Evolutionary conservation across 2,329 filamentous ascomycete genomes (phyloP), one percentile per base, ranked within the genome.

Genomic region (Plectosphaerella cucumerina): DNA sequence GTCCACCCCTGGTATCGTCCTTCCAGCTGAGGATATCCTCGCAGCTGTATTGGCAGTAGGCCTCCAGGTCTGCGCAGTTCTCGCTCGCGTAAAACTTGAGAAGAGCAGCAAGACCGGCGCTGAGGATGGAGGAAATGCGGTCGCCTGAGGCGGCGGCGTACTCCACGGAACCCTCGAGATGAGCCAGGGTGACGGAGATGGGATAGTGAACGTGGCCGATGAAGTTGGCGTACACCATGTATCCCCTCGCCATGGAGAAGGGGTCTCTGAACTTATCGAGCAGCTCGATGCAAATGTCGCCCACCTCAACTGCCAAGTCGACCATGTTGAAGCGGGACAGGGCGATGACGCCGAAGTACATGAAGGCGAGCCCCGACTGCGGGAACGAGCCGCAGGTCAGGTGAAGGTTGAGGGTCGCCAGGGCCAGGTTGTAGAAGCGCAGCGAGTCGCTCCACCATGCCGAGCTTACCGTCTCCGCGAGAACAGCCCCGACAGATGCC

Each of bases 11-110:
- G 1, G 86, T 78, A 59, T 91, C 88, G 43, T 77, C 72, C 44
- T 84, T 74, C 88, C 88, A 92, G 47, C 86, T 82, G 2, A 82
- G 81, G 52, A 89, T 81, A 56, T 91, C 88, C 54, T 90, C 81
- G 53, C 85, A 86, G n/a, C 84, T 80, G 54, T 86, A 89, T 45
- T 83, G 78, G 58, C 86, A 87, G 62, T 84, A 89, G 0, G 78
- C 77, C 62, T 91, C 87, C 0, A 90, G 70, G 50, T 92, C 88
- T 14, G 74, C 72, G 45, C 84, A 73, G 52, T 89, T 85, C 56
- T 89, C 82, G 57, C 84, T 85, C 12, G 81, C 79, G 65, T 86
- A 90, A 50, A 91, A 80, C 57, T 81, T 84, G 59, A 86, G 80
- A 56, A 82, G 78, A 3, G 85, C 82, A 31, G 80, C 76, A 18